phyloP scores from a whole-genome alignment of 441 rosid species.

The Erodium texanum region DNA sequence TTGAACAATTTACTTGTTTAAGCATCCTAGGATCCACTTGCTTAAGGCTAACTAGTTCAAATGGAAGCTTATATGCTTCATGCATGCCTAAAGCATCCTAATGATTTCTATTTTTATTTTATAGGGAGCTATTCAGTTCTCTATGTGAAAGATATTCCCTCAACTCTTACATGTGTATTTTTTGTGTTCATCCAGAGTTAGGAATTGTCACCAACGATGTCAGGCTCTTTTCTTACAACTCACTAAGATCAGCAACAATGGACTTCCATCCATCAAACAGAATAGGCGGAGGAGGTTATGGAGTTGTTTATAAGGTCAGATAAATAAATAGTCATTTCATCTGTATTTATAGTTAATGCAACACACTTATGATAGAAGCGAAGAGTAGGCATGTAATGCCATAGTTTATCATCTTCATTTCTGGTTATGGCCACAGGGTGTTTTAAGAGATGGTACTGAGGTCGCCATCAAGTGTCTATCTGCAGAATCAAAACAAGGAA shows the following conservation, averaged over 20 bases:
- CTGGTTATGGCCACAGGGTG: conserved; percentile 36
- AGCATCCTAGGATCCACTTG: neutral
- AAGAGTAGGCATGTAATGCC: neutral
- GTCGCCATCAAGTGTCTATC: conserved; percentile 58
- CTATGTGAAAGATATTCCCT: neutral
- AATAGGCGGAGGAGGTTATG: conserved; percentile 87
- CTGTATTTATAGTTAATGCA: neutral
- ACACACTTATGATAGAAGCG: neutral
- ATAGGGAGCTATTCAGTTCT: neutral
- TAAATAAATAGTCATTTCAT: neutral
- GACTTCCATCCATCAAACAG: conserved; percentile 67
- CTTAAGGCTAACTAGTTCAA: neutral
- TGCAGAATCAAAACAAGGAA: conserved; percentile 61
- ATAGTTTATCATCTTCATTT: neutral
- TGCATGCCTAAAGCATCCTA: too few species aligned
- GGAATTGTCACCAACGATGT: conserved; percentile 59
- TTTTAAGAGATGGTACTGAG: conserved; percentile 44
- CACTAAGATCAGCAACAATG: conserved; percentile 68
- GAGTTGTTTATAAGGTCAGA: conserved; percentile 78
- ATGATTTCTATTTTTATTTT: neutral
- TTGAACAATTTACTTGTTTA: neutral
- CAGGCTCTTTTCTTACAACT: conserved; percentile 57
- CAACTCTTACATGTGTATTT: conserved; percentile 15
- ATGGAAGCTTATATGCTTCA: neutral
- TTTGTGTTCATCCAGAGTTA: conserved; percentile 26